A percentile compares a stretch with the other conserved stretches of the same genome.
phyloP scores from a whole-genome alignment of 805 yeast genomes.

The Candida rishiriensis region DNA sequence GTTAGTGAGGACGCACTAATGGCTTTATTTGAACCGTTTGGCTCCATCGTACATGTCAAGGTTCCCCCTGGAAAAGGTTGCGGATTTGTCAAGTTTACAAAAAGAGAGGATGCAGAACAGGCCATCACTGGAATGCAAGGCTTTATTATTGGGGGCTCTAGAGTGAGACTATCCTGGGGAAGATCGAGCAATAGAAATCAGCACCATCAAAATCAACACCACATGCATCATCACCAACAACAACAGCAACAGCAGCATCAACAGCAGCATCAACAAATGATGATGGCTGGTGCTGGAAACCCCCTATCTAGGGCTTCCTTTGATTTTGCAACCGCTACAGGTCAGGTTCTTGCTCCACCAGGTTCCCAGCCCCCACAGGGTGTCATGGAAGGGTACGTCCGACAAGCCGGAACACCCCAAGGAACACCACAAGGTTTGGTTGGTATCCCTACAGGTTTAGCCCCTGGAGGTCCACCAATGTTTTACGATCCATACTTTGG shows the following conservation, averaged over 20 bases:
- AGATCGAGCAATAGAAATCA: slow-evolving; percentile 34
- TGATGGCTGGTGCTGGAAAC: slow-evolving; percentile 15
- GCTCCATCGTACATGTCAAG: slow-evolving; percentile 62
- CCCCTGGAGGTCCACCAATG: slow-evolving; percentile 24
- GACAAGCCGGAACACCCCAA: slow-evolving; percentile 14
- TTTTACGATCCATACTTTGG: slow-evolving; percentile 31
- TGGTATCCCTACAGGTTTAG: slow-evolving; percentile 25
- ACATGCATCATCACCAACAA: slow-evolving; percentile 10
- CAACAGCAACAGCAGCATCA: slow-evolving; percentile 4
- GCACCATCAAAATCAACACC: slow-evolving; percentile 10
- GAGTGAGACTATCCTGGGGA: slow-evolving; percentile 77
- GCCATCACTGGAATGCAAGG: slow-evolving; percentile 81
- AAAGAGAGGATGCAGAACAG: slow-evolving; percentile 68
- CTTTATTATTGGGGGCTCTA: slow-evolving; percentile 65
- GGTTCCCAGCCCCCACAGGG: slow-evolving; percentile 14
- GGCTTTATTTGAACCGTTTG: slow-evolving; percentile 67
- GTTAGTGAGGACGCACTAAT: slow-evolving; percentile 58
- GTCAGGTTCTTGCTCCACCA: slow-evolving; percentile 13
- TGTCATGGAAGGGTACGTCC: slow-evolving; percentile 12
- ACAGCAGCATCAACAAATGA: slow-evolving; percentile 15
- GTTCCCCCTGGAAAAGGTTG: slow-evolving; percentile 79
- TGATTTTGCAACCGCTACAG: slow-evolving; percentile 17
- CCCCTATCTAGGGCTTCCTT: slow-evolving; percentile 20
- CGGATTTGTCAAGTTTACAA: slow-evolving; percentile 69
- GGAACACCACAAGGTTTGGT: slow-evolving; percentile 20